Conservation (phyloP, 176 grass and related monocot species). For the Tillandsia leiboldiana region DNA sequence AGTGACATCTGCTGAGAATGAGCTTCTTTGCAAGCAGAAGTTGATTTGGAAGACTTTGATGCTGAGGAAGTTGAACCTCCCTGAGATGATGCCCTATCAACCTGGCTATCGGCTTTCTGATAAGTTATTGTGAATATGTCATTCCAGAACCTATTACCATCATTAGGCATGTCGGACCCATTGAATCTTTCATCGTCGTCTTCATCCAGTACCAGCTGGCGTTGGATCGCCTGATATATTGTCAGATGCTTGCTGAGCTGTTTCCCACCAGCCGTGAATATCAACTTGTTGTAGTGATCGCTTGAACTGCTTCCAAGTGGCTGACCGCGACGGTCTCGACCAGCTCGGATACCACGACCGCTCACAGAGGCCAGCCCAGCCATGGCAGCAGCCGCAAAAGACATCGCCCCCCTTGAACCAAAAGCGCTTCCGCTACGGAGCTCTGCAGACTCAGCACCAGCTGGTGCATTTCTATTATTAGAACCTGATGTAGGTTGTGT, state of each 20-base stretch:
- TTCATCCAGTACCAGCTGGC: conserved; percentile 50
- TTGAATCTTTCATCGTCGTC: conserved; percentile 52
- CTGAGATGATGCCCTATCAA: conserved; percentile 27
- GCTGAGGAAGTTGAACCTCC: conserved; percentile 29
- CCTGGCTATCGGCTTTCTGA: conserved; percentile 62
- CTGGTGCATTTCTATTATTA: conserved; percentile 31
- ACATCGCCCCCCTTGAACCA: conserved; percentile 69
- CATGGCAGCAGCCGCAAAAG: conserved; percentile 80
- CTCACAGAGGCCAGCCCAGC: conserved; percentile 69
- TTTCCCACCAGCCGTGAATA: conserved; percentile 62
- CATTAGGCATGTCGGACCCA: conserved; percentile 48
- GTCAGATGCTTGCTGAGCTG: conserved; percentile 82
- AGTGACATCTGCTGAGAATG: conserved; percentile 30
- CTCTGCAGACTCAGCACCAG: conserved; percentile 35
- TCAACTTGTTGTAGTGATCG: conserved; percentile 51
- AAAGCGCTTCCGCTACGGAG: conserved; percentile 48
- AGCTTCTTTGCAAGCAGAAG: conserved; percentile 24
- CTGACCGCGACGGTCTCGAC: conserved; percentile 43
- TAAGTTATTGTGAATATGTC: conserved; percentile 91
- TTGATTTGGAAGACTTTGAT: conserved; percentile 41
- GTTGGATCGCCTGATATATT: conserved; percentile 80
- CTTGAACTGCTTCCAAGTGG: conserved; percentile 26
- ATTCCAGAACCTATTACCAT: conserved; percentile 66
- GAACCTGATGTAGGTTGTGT: conserved; percentile 40
- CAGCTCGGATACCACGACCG: conserved; percentile 51